These are phyloP conservation scores for Trichophyton simii DNA, from an alignment of 2,329 filamentous ascomycete species.

Conservation along the genomic window DNA sequence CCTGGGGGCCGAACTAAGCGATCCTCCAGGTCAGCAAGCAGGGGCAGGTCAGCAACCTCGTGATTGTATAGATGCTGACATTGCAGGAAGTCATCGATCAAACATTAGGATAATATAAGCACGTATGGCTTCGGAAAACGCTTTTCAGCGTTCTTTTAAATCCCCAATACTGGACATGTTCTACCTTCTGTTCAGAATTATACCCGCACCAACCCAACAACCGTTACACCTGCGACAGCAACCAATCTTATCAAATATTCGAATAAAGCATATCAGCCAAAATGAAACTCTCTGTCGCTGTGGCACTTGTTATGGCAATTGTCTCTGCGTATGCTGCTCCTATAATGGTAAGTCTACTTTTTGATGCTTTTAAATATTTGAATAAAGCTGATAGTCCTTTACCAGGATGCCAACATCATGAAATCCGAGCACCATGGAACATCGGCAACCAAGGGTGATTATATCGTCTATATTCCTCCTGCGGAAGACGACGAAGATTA, in stretches of 20 bases:
- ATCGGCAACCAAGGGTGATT: too few species aligned
- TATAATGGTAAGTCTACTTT: not conserved
- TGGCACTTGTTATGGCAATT: not conserved
- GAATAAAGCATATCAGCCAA: not conserved
- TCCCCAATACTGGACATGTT: too few species aligned
- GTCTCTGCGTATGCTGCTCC: not conserved
- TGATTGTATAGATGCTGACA: too few species aligned
- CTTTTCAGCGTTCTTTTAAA: too few species aligned
- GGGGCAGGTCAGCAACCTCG: too few species aligned
- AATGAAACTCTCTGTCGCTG: not conserved
- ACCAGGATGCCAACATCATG: not conserved
- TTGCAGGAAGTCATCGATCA: too few species aligned
- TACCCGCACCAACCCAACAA: not conserved
- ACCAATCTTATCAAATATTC: not conserved
- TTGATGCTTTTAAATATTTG: not conserved
- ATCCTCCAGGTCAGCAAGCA: too few species aligned
- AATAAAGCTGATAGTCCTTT: not conserved
- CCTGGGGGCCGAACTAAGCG: too few species aligned
- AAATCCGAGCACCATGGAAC: not conserved
- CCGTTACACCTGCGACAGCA: not conserved
- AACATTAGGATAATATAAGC: too few species aligned
- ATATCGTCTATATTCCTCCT: not conserved
- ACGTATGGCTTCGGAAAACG: too few species aligned
- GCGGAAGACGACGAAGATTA: not conserved
- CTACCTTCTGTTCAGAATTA: not conserved